Base-by-base conservation (phyloP, 2,329 filamentous ascomycete genomes). In the Pseudogymnoascus sp. region DNA sequence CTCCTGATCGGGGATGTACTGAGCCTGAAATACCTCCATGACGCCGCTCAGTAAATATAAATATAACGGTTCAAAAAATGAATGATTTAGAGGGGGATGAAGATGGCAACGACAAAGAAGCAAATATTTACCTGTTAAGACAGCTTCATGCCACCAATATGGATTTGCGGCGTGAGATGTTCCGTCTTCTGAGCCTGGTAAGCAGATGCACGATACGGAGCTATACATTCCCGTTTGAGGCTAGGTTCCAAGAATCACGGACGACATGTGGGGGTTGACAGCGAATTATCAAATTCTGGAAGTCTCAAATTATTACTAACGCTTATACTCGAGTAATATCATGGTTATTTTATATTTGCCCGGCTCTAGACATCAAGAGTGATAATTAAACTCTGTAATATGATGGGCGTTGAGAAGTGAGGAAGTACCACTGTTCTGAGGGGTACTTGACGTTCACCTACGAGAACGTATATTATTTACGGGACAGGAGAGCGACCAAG, bases 1-100 rank as follows among this genome's bases (percentile, higher is more conserved):
- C 77, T 80, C 67, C 64, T 73, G 72, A 33, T 69, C 70, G 14
- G 71, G 70, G 59, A 74, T 74, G 61, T 71, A 72, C 53, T 69
- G 64, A 14, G 68, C 68, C 62, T 73, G 71, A 60, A 73, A 72
- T 60, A 72, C 68, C 50, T 72, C 71, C 71, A 67, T 72, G 61
- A 69, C 67, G 37, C 50, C 33, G 31, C 21, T 64, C 62, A 61
- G 67, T 62, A 65, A 67, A 68, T 44, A 61, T 68, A 59, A 65
- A 21, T n/a, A 61, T 44, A 42, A 21, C 14, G 31, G 60, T 53
- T 35, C 10, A 61, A 31, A 35, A 35, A 21, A 19, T 7, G 16
- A 61, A 26, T 19, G 11, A 16, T 62, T 59, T 14, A 60, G 59
- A 56, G 56, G 35, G 56, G 59, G 6, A 50, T 33, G 60, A 64